Percentiles rank a stretch among this genome's conserved stretches.
phyloP scores from a whole-genome alignment of 2,329 filamentous ascomycete genomes.

The Penicillium sp. region DNA sequence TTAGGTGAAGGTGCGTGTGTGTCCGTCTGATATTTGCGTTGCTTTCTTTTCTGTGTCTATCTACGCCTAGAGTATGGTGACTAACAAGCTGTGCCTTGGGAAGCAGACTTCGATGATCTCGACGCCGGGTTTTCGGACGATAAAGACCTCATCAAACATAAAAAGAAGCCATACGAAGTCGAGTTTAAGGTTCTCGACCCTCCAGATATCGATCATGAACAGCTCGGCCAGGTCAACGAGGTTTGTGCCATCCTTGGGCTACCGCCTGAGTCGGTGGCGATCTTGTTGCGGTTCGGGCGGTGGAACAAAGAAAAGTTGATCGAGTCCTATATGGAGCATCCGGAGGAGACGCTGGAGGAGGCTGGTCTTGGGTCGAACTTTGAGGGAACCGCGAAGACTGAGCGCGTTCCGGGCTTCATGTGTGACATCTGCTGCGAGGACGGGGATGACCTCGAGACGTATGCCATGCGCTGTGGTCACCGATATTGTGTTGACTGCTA shows the following conservation, averaged over 20 bases:
- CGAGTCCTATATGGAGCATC: constrained; percentile 92
- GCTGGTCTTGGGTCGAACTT: constrained; percentile 73
- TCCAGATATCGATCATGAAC: constrained; percentile 76
- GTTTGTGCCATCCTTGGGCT: constrained; percentile 89
- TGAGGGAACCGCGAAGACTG: constrained; percentile 63
- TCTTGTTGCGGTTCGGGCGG: constrained; percentile 80
- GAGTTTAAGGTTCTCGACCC: constrained; percentile 80
- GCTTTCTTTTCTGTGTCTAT: not conserved
- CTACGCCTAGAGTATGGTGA: not conserved
- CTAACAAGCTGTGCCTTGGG: not conserved
- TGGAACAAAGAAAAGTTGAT: constrained; percentile 97
- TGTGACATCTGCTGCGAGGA: constrained; percentile 98
- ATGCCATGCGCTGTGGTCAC: constrained; percentile 93
- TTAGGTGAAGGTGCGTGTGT: constrained; percentile 41
- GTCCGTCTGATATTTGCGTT: not conserved
- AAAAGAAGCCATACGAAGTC: constrained; percentile 75
- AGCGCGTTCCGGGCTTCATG: constrained; percentile 70
- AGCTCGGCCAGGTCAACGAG: constrained; percentile 81
- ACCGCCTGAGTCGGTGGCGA: constrained; percentile 83
- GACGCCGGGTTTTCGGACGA: constrained; percentile 64
- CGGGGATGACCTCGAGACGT: constrained; percentile 70
- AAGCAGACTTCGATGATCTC: constrained; percentile 56
- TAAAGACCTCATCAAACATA: constrained; percentile 68
- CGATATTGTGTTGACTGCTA: constrained; percentile 93
- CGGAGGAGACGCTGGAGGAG: constrained; percentile 74